These are phyloP conservation scores for Citrullus amarus DNA, from an alignment of 306 rosid species.

Conservation along the genomic window DNA sequence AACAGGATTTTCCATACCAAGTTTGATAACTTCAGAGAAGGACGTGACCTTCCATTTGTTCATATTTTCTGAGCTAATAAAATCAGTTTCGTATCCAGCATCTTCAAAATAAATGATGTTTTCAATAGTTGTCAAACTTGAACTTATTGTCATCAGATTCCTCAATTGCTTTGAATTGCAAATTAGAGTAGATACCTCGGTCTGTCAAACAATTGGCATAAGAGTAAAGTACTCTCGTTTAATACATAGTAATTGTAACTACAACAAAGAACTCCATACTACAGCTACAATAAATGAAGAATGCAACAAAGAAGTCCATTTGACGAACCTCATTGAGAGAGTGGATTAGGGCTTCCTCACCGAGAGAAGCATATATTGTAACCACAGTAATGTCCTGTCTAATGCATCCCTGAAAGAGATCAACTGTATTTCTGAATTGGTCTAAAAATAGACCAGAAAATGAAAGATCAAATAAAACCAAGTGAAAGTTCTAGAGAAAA, in stretches of 20 bases:
- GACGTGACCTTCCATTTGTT: slow-evolving; percentile 43
- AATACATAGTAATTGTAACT: not conserved
- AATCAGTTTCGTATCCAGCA: slow-evolving; percentile 31
- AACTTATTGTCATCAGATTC: slow-evolving; percentile 51
- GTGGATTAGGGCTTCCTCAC: slow-evolving; percentile 84
- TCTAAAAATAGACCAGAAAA: slow-evolving; percentile 6
- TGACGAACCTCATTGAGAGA: slow-evolving; percentile 76
- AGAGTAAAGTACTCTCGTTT: slow-evolving; percentile 22
- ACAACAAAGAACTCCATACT: slow-evolving; percentile 7
- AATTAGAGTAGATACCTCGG: slow-evolving; percentile 65
- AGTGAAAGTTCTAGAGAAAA: not conserved
- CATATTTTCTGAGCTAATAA: slow-evolving; percentile 20
- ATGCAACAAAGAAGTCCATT: slow-evolving; percentile 10
- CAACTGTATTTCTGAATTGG: slow-evolving; percentile 3
- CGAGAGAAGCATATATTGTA: slow-evolving; percentile 83
- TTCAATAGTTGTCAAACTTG: slow-evolving; percentile 41
- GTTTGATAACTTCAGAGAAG: slow-evolving; percentile 64
- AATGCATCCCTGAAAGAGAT: slow-evolving; percentile 65
- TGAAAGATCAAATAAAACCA: not conserved
- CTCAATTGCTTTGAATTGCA: slow-evolving; percentile 69
- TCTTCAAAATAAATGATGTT: slow-evolving; percentile 71
- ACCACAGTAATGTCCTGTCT: slow-evolving; percentile 71
- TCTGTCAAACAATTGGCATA: slow-evolving; percentile 31
- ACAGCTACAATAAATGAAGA: not conserved
- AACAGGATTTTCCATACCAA: slow-evolving; percentile 48